These are phyloP conservation scores for Malus sylvestris DNA, from an alignment of 306 rosid genomes.

Conservation along the genomic window DNA sequence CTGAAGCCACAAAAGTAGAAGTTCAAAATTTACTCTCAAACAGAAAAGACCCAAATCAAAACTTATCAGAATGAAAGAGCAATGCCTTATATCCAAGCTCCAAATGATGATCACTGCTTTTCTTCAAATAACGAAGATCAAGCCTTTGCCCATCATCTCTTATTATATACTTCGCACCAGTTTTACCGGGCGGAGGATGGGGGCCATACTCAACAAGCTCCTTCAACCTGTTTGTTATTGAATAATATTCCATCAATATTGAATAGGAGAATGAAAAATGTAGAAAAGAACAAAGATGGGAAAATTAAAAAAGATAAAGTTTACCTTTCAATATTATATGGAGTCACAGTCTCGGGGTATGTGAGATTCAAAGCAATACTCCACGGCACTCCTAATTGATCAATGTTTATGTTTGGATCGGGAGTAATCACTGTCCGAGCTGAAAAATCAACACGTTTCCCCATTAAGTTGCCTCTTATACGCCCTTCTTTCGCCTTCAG, in stretches of 20 bases:
- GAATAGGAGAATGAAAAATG: not conserved
- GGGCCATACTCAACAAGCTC: conserved; percentile 98
- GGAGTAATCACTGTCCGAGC: conserved; percentile 98
- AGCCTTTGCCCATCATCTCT: conserved; percentile 99
- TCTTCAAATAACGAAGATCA: conserved; percentile 93
- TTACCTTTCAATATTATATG: conserved; percentile 92
- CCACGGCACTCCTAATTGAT: conserved; percentile 96
- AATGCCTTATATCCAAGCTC: conserved; percentile 96
- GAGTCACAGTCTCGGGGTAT: conserved; percentile 98
- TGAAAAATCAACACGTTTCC: conserved; percentile 95
- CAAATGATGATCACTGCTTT: conserved; percentile 97
- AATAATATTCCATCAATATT: not conserved
- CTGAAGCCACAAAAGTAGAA: conserved; percentile 38
- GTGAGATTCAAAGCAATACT: conserved; percentile 95
- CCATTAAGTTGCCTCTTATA: conserved; percentile 97
- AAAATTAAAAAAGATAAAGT: not conserved
- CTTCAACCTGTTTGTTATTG: conserved; percentile 55
- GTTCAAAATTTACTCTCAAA: conserved; percentile 5
- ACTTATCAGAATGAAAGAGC: not conserved
- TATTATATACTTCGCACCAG: conserved; percentile 98
- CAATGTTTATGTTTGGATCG: conserved; percentile 92
- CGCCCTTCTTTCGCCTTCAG: conserved; percentile 99
- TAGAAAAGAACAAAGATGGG: not conserved
- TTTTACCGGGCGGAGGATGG: conserved; percentile 99
- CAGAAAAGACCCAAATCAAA: conserved; percentile 1